Conservation (phyloP, 805 yeast genomes). For the Sungouiozyma ichnusensis region DNA sequence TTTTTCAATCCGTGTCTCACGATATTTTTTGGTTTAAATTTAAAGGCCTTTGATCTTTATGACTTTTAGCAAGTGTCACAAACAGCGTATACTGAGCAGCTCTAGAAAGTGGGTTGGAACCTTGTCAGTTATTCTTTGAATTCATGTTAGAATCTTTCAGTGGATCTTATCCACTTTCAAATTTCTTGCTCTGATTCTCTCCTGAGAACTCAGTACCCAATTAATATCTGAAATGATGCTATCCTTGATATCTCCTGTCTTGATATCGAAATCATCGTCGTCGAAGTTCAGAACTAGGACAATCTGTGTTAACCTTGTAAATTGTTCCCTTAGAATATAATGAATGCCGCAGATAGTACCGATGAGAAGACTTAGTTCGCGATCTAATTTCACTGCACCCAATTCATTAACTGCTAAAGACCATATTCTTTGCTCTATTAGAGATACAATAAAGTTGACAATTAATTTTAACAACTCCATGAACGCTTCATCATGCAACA, state of each 20-base stretch:
- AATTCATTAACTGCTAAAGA: conserved; percentile 61
- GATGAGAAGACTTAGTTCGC: conserved; percentile 66
- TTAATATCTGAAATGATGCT: conserved; percentile 34
- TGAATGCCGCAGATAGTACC: conserved; percentile 61
- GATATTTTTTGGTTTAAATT: too few species aligned
- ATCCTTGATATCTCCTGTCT: conserved; percentile 28
- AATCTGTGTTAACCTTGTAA: conserved; percentile 73
- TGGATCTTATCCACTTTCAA: conserved; percentile 36
- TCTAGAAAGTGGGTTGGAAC: too few species aligned
- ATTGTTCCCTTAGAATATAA: conserved; percentile 67
- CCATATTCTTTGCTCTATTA: conserved; percentile 62
- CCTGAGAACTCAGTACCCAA: conserved; percentile 75
- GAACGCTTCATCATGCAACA: conserved; percentile 46
- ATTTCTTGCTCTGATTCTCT: conserved; percentile 51
- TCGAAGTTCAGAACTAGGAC: conserved; percentile 76
- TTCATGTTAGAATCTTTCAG: too few species aligned
- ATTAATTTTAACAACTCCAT: conserved; percentile 36
- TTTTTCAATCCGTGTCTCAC: too few species aligned
- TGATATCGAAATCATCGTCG: conserved; percentile 40
- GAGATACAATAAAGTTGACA: conserved; percentile 43
- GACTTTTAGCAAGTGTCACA: too few species aligned
- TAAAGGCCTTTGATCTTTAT: background rate
- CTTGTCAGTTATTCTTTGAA: too few species aligned
- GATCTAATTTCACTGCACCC: conserved; percentile 76
- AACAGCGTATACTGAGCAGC: too few species aligned